These are phyloP conservation scores for Raphanus hybrid DNA, from an alignment of 441 rosid species.

Conservation along the genomic window DNA sequence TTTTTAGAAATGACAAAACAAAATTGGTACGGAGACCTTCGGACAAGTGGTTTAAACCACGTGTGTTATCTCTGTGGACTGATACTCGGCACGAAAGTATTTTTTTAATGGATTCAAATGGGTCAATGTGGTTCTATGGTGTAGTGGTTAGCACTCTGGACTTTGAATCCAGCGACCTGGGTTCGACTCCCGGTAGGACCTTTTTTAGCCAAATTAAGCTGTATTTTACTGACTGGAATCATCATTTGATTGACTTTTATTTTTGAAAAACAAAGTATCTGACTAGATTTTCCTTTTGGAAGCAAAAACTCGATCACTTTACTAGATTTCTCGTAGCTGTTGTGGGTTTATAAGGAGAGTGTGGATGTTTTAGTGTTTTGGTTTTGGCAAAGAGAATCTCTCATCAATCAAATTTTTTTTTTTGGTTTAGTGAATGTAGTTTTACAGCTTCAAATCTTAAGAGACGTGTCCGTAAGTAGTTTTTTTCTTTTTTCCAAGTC, in stretches of 20 bases:
- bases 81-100: too few relatives aligned
- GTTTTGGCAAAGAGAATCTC: neutral
- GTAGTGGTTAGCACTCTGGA: constrained; percentile 99
- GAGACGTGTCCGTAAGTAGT: neutral
- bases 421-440: neutral
- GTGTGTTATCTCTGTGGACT: neutral
- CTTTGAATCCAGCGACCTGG: constrained; percentile 99
- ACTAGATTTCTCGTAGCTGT: neutral
- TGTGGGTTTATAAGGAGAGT: neutral
- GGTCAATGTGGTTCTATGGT: constrained; percentile 62
- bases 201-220: constrained; percentile 8
- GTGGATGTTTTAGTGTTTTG: neutral
- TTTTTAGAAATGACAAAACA: neutral
- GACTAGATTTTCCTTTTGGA: too few relatives aligned
- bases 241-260: too few relatives aligned
- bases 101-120: too few relatives aligned
- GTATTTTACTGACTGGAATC: too few relatives aligned
- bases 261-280: too few relatives aligned
- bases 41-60: neutral
- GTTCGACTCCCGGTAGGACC: constrained; percentile 96
- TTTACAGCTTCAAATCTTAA: neutral
- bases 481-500: neutral
- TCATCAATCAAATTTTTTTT: neutral
- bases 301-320: too few relatives aligned
- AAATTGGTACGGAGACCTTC: neutral